Evolutionary conservation across 2,329 filamentous ascomycete species (phyloP), one percentile per base, ranked within the genome.

Genomic region (Pseudocercospora pini-densiflorae): DNA sequence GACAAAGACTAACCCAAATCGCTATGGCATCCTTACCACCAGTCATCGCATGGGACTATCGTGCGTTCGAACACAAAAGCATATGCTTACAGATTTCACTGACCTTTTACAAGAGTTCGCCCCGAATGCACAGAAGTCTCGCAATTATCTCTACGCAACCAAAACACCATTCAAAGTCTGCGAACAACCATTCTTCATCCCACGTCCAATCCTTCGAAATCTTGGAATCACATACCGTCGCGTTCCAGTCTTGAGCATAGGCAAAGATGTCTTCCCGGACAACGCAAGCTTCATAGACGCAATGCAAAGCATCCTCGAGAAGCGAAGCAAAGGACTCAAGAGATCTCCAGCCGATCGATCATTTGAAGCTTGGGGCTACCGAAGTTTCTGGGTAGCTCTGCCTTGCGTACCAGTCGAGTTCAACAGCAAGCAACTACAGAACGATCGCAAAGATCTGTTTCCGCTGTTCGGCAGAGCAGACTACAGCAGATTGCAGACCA

Each of bases 181-280:
- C 67, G 70, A 73, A 40, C 73, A 74, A 63, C 73, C 73, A 16
- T 71, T 72, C 62, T 67, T 67, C 45, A 64, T 74, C 2, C 72
- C 73, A 5, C 71, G 73, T 10, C 71, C 73, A 5, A 64, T 67
- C 29, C 65, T 74, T 16, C 47, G 65, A 3, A 66, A 68, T 19
- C 24, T 74, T 1, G 72, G 72, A 6, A 70, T 74, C 45, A 74
- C 68, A 1, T 74, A 75, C 61, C 70, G 73, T 6, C 65, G 73
- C 12, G 67, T 74, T 8, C 73, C 72, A 8, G 69, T 75, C 10
- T 60, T 74, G 21, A 66, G 66, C 29, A 74, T 74, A 19, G 73
- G 73, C 49, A 70, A 67, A 57, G 72, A 75, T 58, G 67, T 74
- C 55, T 75, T 71, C 59, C 71, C 70, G 23, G 73, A 75, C 53